phyloP scores from a whole-genome alignment of 352 stramenopile species.

The Globisporangium paroecandrum region DNA sequence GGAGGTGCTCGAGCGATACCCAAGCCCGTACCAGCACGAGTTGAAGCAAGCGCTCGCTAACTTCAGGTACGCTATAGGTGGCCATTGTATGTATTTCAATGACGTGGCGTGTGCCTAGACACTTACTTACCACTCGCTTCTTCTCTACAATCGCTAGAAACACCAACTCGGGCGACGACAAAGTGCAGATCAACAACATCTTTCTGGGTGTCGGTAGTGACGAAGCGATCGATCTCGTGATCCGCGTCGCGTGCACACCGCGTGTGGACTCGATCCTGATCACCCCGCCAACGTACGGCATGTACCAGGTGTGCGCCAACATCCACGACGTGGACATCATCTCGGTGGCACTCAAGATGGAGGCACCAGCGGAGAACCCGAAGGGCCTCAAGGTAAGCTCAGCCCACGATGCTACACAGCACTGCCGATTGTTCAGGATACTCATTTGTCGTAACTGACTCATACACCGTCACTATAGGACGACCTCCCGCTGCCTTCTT shows the following conservation, averaged over 20 bases:
- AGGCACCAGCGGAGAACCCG: constrained; percentile 49
- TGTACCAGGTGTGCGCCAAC: constrained; percentile 99
- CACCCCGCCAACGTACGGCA: constrained; percentile 97
- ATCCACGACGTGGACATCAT: constrained; percentile 97
- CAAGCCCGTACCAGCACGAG: constrained; percentile 91
- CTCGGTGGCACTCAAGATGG: constrained; percentile 86
- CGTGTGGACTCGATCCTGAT: constrained; percentile 93
- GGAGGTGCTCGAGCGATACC: constrained; percentile 92
- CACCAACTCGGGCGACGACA: constrained; percentile 34
- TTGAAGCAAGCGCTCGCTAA: constrained; percentile 91
- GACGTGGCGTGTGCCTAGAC: neutral
- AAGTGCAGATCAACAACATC: constrained; percentile 89
- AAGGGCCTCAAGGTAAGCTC: constrained; percentile 52
- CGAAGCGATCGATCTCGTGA: constrained; percentile 98
- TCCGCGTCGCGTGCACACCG: constrained; percentile 95
- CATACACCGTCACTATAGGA: constrained; percentile 17
- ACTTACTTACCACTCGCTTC: neutral
- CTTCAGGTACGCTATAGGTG: constrained; percentile 41
- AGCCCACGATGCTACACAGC: neutral
- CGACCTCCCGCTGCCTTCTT: constrained; percentile 50
- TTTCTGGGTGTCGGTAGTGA: constrained; percentile 98
- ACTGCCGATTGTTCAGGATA: neutral
- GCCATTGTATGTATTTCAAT: neutral
- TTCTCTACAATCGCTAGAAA: constrained; percentile 35
- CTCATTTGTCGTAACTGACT: neutral